Base-by-base conservation (phyloP, 129 eudicot genomes). In the Gnaphalium uliginosum region DNA sequence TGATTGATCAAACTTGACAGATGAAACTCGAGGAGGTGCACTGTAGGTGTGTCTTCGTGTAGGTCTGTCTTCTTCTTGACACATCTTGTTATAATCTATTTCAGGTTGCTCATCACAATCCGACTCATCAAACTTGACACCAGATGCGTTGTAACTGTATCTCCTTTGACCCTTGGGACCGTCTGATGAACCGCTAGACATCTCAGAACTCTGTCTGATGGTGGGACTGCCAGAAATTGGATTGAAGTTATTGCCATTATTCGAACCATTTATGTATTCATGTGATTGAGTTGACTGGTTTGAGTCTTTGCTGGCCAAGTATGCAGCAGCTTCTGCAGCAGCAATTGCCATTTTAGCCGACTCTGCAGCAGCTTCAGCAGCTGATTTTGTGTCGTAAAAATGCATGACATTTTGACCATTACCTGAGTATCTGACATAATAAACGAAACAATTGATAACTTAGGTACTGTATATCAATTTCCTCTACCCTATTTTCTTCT, bases 271-370 rank as follows among this genome's bases (percentile, higher is more conserved):
- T 53, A 66, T 46, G 77, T 7, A 66, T 70, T 54, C 81, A 13
- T 83, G 64, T 46, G 66, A 68, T 74, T 80, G 86, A 19, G 65
- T 60, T 66, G 72, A 66, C 73, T 58, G 79, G 58, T 81, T 66
- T 3, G 82, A 78, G 75, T 80, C 92, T 79, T 71, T 85, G 81
- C 22, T 78, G 59, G 92, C 95, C 29, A 93, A 80, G 69, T 82
- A 69, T 61, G 96, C 97, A 48, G 97, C 97, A 24, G 92, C 97
- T 85, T 86, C 94, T 39, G 97, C 97, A 14, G 99, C 99, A 81
- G 96, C 96, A 69, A 91, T 80, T 53, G 97, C 99, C 77, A 83
- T 68, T 74, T 91, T 88, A n/a, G 95, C 95, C 14, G 95, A 84
- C 80, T 91, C 94, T 0, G 97, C 96, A 82, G 99, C 99, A 50